Conservation (phyloP, 1,284 basidiomycete species). For the Moesziomyces globuligerus region DNA sequence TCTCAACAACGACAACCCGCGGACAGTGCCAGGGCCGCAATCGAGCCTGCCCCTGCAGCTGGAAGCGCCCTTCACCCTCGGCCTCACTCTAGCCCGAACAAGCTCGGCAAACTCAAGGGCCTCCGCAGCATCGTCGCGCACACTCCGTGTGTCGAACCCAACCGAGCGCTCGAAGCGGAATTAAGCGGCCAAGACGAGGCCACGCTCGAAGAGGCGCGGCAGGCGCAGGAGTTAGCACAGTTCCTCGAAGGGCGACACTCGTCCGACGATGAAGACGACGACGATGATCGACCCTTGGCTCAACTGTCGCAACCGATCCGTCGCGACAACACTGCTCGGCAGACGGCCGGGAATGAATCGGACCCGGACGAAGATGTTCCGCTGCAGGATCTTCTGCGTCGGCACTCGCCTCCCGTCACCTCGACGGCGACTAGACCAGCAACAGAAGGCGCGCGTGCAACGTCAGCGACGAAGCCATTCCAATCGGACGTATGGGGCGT, state of each 20-base stretch:
- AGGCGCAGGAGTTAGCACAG: slow-evolving; percentile 16
- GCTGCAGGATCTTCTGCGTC: slow-evolving; percentile 29
- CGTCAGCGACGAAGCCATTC: slow-evolving; percentile 15
- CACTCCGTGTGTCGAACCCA: not conserved
- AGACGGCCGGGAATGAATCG: slow-evolving; percentile 13
- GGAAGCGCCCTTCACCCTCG: not conserved
- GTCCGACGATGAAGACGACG: slow-evolving; percentile 5
- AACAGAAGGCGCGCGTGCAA: not conserved
- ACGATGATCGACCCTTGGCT: too few species aligned
- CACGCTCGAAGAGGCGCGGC: slow-evolving; percentile 15
- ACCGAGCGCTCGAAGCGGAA: not conserved
- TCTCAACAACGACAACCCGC: not conserved
- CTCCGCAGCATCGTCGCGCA: not conserved
- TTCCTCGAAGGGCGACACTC: slow-evolving; percentile 9
- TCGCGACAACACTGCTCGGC: not conserved
- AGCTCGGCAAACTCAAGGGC: slow-evolving; percentile 8
- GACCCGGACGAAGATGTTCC: slow-evolving; percentile 38
- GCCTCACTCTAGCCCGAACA: slow-evolving; percentile 2
- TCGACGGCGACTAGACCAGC: not conserved
- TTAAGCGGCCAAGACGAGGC: not conserved
- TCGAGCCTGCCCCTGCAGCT: not conserved
- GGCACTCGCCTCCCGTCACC: slow-evolving; percentile 5
- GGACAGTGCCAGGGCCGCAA: not conserved
- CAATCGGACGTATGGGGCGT: slow-evolving; percentile 6
- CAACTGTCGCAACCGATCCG: too few species aligned